Conservation (phyloP, 1,284 basidiomycete species). For the Fomes fomentarius region DNA sequence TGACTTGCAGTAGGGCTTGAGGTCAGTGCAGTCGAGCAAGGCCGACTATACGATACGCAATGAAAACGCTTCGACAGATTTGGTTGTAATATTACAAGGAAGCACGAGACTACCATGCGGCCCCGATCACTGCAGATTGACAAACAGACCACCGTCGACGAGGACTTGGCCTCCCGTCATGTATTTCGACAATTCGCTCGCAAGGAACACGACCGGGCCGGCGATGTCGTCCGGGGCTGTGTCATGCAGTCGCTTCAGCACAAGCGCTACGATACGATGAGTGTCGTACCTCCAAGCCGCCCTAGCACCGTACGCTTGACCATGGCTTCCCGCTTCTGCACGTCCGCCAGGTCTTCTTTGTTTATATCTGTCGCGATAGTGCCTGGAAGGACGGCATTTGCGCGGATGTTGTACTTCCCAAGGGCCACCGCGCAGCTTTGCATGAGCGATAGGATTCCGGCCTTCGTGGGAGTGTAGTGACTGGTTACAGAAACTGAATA, state of each 20-base stretch:
- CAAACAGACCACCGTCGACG: slow-evolving; percentile 80
- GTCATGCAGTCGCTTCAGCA: slow-evolving; percentile 9
- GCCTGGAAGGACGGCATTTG: slow-evolving; percentile 69
- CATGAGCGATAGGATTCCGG: slow-evolving; percentile 81
- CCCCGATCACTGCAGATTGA: slow-evolving; percentile 66
- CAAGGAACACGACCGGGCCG: slow-evolving; percentile 78
- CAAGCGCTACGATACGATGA: not conserved
- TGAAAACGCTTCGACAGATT: too few species aligned
- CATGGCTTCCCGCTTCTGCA: slow-evolving; percentile 66
- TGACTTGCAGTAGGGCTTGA: too few species aligned
- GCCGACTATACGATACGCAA: too few species aligned
- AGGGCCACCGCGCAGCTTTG: slow-evolving; percentile 82
- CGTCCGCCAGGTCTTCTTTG: slow-evolving; percentile 71
- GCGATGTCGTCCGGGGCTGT: slow-evolving; percentile 77
- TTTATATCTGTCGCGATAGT: slow-evolving; percentile 84
- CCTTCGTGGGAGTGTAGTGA: slow-evolving; percentile 85
- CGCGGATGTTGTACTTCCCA: slow-evolving; percentile 76
- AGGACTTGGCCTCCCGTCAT: slow-evolving; percentile 72
- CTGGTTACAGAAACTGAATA: slow-evolving; percentile 30
- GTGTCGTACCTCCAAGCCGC: slow-evolving; percentile 65
- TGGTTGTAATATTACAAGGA: too few species aligned
- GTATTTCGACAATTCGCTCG: slow-evolving; percentile 76
- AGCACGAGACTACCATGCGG: too few species aligned
- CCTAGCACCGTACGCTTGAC: slow-evolving; percentile 69
- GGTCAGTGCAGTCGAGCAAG: too few species aligned